Conservation (phyloP, 2,329 filamentous ascomycete genomes). For the Fusarium citri region DNA sequence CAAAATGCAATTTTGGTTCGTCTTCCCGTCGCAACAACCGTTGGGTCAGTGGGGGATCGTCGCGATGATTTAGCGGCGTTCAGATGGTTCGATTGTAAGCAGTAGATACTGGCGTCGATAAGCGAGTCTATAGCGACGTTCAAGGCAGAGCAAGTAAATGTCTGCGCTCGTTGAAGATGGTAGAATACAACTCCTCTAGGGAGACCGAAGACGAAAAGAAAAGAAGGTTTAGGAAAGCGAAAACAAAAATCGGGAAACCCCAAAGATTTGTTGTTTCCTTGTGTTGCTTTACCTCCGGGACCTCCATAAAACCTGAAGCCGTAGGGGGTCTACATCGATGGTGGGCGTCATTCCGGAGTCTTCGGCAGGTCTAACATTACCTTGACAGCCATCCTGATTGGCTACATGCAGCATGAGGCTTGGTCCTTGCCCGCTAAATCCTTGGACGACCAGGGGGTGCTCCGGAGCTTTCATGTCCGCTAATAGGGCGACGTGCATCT, state of each 20-base stretch:
- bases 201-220: conserved; percentile 4
- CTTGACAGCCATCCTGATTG: conserved; percentile 18
- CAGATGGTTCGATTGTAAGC: conserved; percentile 13
- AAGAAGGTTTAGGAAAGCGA: conserved; percentile 1
- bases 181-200: conserved; percentile 18
- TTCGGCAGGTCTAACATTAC: conserved; percentile 38
- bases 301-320: conserved; percentile 1
- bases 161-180: conserved; percentile 13
- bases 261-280: conserved; percentile 16
- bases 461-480: conserved; percentile 33
- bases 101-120: conserved; percentile 25
- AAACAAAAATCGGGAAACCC: conserved; percentile 14
- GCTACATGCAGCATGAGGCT: neutral
- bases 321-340: conserved; percentile 9
- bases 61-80: conserved; percentile 23
- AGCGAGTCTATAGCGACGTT: conserved; percentile 23
- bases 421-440: conserved; percentile 13
- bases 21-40: conserved; percentile 6
- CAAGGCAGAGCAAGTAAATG: conserved; percentile 40
- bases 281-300: conserved; percentile 10
- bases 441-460: conserved; percentile 4
- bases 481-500: conserved; percentile 25
- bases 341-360: conserved; percentile 37
- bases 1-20: neutral
- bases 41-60: conserved; percentile 36